phyloP scores from a whole-genome alignment of 352 stramenopile genomes.

The Phytopythium delawarense region DNA sequence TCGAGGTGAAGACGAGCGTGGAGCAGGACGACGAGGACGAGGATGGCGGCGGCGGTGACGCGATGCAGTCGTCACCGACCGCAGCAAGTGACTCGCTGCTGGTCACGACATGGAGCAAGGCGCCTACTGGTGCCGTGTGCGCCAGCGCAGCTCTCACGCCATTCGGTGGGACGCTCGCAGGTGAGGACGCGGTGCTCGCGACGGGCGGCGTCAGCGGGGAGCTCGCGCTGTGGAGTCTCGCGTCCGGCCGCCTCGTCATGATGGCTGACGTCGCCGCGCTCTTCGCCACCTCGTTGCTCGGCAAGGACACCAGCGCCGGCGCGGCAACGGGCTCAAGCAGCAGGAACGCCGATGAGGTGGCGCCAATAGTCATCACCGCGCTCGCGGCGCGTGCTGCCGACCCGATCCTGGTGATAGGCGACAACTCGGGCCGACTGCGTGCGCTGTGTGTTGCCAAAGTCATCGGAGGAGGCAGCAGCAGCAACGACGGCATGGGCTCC shows the following conservation, averaged over 20 bases:
- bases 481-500: not conserved
- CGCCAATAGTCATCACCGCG: slow-evolving; percentile 34
- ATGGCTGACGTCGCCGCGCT: slow-evolving; percentile 34
- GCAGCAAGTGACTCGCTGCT: slow-evolving; percentile 17
- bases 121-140: slow-evolving; percentile 44
- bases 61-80: slow-evolving; percentile 1
- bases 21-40: slow-evolving; percentile 54
- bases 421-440: slow-evolving; percentile 55
- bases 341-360: not conserved
- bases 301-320: slow-evolving; percentile 1
- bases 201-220: slow-evolving; percentile 42
- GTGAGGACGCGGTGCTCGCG: slow-evolving; percentile 39
- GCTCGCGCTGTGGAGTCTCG: slow-evolving; percentile 51
- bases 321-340: slow-evolving; percentile 2
- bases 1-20: slow-evolving; percentile 55
- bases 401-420: slow-evolving; percentile 56
- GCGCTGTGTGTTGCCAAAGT: slow-evolving; percentile 48
- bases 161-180: slow-evolving; percentile 35
- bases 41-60: slow-evolving; percentile 14
- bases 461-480: slow-evolving; percentile 23
- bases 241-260: slow-evolving; percentile 33
- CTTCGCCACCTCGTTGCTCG: slow-evolving; percentile 23
- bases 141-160: slow-evolving; percentile 49
- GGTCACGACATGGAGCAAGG: slow-evolving; percentile 40
- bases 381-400: slow-evolving; percentile 43